Evolutionary conservation across 31 red algal species (phyloP).

Genomic region (Endocladia muricata): DNA sequence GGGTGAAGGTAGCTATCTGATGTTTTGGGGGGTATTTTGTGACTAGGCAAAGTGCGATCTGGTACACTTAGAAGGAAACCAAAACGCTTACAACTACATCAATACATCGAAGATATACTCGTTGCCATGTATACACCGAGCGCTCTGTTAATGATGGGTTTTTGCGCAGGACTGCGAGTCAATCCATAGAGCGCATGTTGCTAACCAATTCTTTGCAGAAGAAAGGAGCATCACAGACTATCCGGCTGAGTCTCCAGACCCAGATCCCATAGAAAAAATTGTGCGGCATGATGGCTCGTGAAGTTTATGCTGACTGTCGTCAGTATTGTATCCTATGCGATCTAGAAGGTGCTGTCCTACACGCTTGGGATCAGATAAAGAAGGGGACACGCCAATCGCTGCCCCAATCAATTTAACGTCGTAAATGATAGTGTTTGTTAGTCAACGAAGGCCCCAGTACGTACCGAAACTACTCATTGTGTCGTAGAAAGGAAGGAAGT

Average conservation of each 20-base stretch:
- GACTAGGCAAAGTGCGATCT: not conserved
- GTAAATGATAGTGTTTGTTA: not conserved
- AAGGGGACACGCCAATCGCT: not conserved
- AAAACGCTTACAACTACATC: slow-evolving; percentile 3
- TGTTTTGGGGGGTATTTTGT: slow-evolving; percentile 5
- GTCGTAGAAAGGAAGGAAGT: no score
- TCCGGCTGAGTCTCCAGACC: not conserved
- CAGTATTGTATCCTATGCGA: not conserved
- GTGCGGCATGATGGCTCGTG: not conserved
- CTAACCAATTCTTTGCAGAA: not conserved
- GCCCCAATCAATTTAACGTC: not conserved
- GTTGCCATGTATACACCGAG: not conserved
- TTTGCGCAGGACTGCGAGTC: not conserved
- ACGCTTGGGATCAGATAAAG: not conserved
- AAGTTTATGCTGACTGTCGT: not conserved
- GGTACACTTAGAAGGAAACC: slow-evolving; percentile 2
- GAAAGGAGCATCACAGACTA: not conserved
- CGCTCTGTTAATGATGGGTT: not conserved
- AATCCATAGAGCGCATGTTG: not conserved
- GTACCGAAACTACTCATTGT: no score
- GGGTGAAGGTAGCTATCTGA: not conserved
- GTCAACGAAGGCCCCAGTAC: not conserved
- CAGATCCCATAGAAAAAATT: not conserved
- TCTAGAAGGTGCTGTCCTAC: not conserved
- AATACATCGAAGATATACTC: not conserved